Percentiles rank a stretch among this genome's conserved stretches.
Evolutionary conservation across 2,329 filamentous ascomycete species (phyloP).

Genomic region (Cytospora leucostoma): DNA sequence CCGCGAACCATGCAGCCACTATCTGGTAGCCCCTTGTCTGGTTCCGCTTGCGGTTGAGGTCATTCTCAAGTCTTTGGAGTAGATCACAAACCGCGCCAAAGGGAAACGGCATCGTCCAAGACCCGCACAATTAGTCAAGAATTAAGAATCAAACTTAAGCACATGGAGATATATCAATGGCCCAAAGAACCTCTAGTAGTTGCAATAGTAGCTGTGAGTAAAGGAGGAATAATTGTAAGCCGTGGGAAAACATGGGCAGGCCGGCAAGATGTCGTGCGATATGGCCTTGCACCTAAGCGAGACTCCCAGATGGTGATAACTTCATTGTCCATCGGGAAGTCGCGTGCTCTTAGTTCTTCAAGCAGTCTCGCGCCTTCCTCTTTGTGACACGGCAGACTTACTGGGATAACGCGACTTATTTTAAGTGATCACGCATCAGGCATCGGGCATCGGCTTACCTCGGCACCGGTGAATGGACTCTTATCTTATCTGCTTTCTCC

Average conservation of each 20-base stretch:
- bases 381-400: slow-evolving; percentile 8
- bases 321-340: slow-evolving; percentile 12
- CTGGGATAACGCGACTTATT: slow-evolving; percentile 18
- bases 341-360: neutral
- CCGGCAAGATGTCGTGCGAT: slow-evolving; percentile 7
- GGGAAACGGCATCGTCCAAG: slow-evolving; percentile 57
- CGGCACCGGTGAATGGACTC: slow-evolving; percentile 6
- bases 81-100: slow-evolving; percentile 76
- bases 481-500: slow-evolving; percentile 18
- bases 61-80: slow-evolving; percentile 65
- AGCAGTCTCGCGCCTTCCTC: slow-evolving; percentile 10
- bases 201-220: neutral
- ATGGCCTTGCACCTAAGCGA: slow-evolving; percentile 2
- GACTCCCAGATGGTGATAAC: slow-evolving; percentile 3
- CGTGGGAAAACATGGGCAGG: slow-evolving; percentile 12
- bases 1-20: slow-evolving; percentile 68
- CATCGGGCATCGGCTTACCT: slow-evolving; percentile 6
- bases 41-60: slow-evolving; percentile 37
- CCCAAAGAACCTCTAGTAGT: neutral
- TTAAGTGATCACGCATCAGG: neutral
- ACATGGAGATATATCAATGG: neutral
- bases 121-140: neutral
- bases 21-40: slow-evolving; percentile 38
- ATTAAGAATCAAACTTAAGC: neutral
- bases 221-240: slow-evolving; percentile 5